Percentiles rank a stretch among this genome's conserved stretches.
Conservation (phyloP, 2,329 filamentous ascomycete genomes). For the Talaromyces sp. region DNA sequence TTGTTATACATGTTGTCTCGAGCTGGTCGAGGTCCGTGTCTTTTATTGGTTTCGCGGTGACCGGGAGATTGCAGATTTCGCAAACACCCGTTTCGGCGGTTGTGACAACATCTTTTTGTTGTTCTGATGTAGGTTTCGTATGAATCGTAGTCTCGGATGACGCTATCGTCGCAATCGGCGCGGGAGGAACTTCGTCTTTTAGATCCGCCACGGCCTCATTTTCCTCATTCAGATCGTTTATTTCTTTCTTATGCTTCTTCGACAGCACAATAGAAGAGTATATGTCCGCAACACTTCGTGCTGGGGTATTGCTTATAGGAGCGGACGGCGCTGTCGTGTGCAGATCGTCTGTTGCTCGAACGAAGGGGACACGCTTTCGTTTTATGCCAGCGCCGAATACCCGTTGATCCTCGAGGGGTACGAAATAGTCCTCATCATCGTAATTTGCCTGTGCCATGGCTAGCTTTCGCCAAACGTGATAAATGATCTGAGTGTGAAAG, state of each 20-base stretch:
- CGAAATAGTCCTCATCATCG: slow-evolving; percentile 58
- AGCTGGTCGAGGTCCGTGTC: background rate
- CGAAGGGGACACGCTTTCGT: slow-evolving; percentile 60
- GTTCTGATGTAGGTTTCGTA: background rate
- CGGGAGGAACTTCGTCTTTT: background rate
- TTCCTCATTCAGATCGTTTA: slow-evolving; percentile 4
- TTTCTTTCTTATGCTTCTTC: slow-evolving; percentile 22
- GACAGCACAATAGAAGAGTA: slow-evolving; percentile 51
- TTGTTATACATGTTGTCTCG: slow-evolving; percentile 24
- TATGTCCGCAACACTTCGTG: slow-evolving; percentile 37
- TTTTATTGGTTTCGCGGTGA: slow-evolving; percentile 27
- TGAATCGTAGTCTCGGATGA: background rate
- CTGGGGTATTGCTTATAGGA: slow-evolving; percentile 23
- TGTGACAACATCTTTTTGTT: background rate
- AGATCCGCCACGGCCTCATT: background rate
- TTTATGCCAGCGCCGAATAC: slow-evolving; percentile 64
- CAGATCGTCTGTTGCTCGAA: slow-evolving; percentile 48
- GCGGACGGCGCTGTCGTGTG: slow-evolving; percentile 23
- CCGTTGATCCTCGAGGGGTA: slow-evolving; percentile 58
- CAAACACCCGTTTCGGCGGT: slow-evolving; percentile 37
- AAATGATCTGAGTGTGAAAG: too few species aligned
- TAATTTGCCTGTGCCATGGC: slow-evolving; percentile 20
- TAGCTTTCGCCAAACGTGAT: background rate
- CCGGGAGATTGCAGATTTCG: slow-evolving; percentile 61
- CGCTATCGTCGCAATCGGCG: slow-evolving; percentile 21